Base-by-base conservation (phyloP, 176 grass and related monocot species). In the Ensete glaucum region DNA sequence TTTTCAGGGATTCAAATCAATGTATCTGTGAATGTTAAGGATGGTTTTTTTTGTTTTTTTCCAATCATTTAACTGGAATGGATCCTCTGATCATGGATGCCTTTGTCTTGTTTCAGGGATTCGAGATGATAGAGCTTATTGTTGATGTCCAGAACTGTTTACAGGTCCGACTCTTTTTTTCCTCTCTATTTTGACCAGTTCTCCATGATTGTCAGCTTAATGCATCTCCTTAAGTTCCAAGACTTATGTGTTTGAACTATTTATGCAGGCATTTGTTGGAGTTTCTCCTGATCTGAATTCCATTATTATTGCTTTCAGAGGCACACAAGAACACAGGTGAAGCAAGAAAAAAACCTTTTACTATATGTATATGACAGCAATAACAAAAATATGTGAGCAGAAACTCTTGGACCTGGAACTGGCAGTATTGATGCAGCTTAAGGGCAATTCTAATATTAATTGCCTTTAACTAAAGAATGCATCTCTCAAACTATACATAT, bases 141-240 rank as follows among this genome's bases (percentile, higher is more conserved):
- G 93, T 93, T 14, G 93, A 97, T 79, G 83, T 97, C 23, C 76
- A 88, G 69, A 90, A 88, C 75, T 97, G 93, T 80, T 87, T 97
- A 73, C 93, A 93, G 93, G 93, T 97, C 20, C 51, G 9, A 48
- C 2, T 13, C 22, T 10, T 11, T 58, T 8, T 21, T 34, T 54
- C 13, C 22, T 78, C 8, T 51, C 23, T 74, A 8, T 56, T 26
- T 11, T 27, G n/a, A 3, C 54, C 2, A 23, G 15, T 60, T 19
- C 24, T 34, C 9, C 17, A 1, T 58, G 4, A 57, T 26, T 43
- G 11, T 27, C 25, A 19, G 9, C 23, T 59, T 75, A 43, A 58
- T 34, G 2, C 16, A 2, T 57, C 14, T 74, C 53, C 24, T 56
- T 2, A 75, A 34, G 24, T 63, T 77, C 56, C 13, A 50, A 55